Percentiles rank a stretch among this genome's conserved stretches.
These are phyloP conservation scores for Hirsutella thompsonii DNA, from an alignment of 2,329 filamentous ascomycete genomes.

Conservation along the genomic window DNA sequence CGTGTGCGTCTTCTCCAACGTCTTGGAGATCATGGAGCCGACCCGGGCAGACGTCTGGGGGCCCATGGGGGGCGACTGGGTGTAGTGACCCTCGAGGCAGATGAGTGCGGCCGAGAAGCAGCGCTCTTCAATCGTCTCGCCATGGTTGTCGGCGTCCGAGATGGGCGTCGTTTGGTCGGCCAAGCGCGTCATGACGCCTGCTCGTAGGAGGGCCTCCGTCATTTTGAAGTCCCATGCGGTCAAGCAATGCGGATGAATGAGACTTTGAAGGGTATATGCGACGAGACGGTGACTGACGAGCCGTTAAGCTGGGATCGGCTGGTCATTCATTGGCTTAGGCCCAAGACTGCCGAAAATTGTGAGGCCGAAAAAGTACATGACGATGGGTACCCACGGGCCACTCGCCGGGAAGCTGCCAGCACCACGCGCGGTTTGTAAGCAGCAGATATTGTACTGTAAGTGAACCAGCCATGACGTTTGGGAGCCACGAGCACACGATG, in stretches of 20 bases:
- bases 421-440: too few relatives aligned
- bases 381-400: too few relatives aligned
- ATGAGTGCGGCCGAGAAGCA: slow-evolving; percentile 48
- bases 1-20: slow-evolving; percentile 50
- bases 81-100: slow-evolving; percentile 49
- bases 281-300: neutral
- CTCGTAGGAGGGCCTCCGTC: neutral
- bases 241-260: neutral
- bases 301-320: too few relatives aligned
- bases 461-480: too few relatives aligned
- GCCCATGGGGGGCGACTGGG: slow-evolving; percentile 42
- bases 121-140: slow-evolving; percentile 48
- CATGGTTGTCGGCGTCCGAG: slow-evolving; percentile 8
- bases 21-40: slow-evolving; percentile 44
- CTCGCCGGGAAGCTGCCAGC: too few relatives aligned
- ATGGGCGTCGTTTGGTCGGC: slow-evolving; percentile 11
- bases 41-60: slow-evolving; percentile 40
- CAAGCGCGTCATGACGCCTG: slow-evolving; percentile 13
- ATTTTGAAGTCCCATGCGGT: neutral
- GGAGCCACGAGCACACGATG: too few relatives aligned
- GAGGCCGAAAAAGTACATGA: too few relatives aligned
- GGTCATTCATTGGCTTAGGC: neutral
- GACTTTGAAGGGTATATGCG: neutral
- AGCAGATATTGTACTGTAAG: too few relatives aligned
- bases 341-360: too few relatives aligned